These are phyloP conservation scores for Mortierella polycephala DNA, from an alignment of 371 early-diverging fungal species.

Conservation along the genomic window DNA sequence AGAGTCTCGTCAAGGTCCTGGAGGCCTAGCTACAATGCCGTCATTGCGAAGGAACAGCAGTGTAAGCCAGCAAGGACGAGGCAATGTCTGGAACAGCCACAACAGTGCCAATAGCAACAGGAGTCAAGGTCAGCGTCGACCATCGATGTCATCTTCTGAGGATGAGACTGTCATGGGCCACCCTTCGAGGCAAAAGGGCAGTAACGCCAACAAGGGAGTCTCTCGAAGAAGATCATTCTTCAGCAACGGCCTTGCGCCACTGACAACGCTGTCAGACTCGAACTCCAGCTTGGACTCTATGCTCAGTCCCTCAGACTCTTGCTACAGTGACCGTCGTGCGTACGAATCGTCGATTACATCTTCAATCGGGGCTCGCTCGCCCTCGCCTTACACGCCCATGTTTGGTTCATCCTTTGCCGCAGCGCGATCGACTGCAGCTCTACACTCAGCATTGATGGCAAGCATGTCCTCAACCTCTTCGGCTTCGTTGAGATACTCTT, in stretches of 20 bases:
- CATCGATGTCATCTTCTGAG: constrained; percentile 28
- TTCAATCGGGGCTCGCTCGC: constrained; percentile 28
- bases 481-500: constrained; percentile 12
- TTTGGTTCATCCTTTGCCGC: constrained; percentile 44
- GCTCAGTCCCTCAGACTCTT: constrained; percentile 22
- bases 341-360: constrained; percentile 28
- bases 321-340: not conserved
- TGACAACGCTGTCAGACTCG: constrained; percentile 23
- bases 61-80: constrained; percentile 8
- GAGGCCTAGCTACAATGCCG: not conserved
- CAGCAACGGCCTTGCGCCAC: constrained; percentile 8
- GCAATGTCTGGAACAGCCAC: not conserved
- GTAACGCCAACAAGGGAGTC: not conserved
- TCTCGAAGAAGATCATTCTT: not conserved
- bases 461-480: constrained; percentile 43
- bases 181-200: not conserved
- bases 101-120: not conserved
- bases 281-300: constrained; percentile 45
- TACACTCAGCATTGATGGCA: constrained; percentile 41
- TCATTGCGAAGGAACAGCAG: constrained; percentile 16
- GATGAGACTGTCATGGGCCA: constrained; percentile 38
- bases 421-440: constrained; percentile 42
- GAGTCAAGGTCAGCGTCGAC: constrained; percentile 11
- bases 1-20: not conserved
- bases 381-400: constrained; percentile 39